These are phyloP conservation scores for Hanseniaspora pseudoguilliermondii DNA, from an alignment of 805 yeast species.

Conservation along the genomic window DNA sequence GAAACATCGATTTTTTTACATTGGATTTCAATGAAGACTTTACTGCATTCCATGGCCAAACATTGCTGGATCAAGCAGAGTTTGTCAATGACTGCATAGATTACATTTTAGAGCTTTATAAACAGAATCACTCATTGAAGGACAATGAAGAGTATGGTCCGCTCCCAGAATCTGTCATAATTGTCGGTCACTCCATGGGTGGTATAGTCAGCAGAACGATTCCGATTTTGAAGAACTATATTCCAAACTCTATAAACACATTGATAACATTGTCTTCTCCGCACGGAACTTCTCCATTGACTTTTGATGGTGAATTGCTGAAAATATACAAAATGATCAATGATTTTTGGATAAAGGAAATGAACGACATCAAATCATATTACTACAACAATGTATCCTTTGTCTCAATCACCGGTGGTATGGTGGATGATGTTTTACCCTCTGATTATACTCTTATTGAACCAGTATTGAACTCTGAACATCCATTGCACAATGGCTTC, in stretches of 20 bases:
- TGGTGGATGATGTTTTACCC: slow-evolving; percentile 63
- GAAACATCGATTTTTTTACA: slow-evolving; percentile 68
- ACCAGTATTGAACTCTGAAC: slow-evolving; percentile 45
- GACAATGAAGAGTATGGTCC: slow-evolving; percentile 19
- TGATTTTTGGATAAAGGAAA: slow-evolving; percentile 66
- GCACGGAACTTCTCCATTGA: slow-evolving; percentile 81
- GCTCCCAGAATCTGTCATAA: slow-evolving; percentile 55
- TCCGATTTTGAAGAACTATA: slow-evolving; percentile 66
- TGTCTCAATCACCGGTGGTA: slow-evolving; percentile 83
- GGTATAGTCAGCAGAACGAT: slow-evolving; percentile 85
- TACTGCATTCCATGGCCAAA: slow-evolving; percentile 91
- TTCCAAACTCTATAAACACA: slow-evolving; percentile 61
- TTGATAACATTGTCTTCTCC: slow-evolving; percentile 82
- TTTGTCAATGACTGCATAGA: slow-evolving; percentile 76
- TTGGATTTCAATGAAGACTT: slow-evolving; percentile 93
- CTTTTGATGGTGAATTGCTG: slow-evolving; percentile 81
- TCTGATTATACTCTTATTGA: slow-evolving; percentile 77
- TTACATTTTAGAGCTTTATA: slow-evolving; percentile 61
- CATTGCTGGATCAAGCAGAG: slow-evolving; percentile 86
- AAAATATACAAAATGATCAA: slow-evolving; percentile 62
- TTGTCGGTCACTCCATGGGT: slow-evolving; percentile 94
- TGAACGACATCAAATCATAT: slow-evolving; percentile 22
- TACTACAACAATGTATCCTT: slow-evolving; percentile 42
- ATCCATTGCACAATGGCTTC: slow-evolving; percentile 46
- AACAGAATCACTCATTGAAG: slow-evolving; percentile 19